Evolutionary conservation across 768 basidiomycete species (phyloP), one percentile per base, ranked within the genome.

Genomic region (Xerocomellus dryophilus): DNA sequence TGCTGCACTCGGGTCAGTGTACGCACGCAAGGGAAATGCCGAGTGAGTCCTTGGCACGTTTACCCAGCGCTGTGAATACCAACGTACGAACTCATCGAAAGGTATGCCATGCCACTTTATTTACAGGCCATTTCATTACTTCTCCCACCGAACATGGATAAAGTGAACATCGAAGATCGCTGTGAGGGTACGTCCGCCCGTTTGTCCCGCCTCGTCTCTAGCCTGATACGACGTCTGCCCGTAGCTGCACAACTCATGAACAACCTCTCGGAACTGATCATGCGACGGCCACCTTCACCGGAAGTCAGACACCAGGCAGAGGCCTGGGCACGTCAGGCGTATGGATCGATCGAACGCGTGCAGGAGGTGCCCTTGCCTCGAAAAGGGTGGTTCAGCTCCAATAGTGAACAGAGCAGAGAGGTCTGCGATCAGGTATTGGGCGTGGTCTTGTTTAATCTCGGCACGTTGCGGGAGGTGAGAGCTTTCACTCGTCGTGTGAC

Each of bases 101-200:
- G 86, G 21, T 84, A 79, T 58, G 85, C 87, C 0, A 72, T 84
- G 61, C 79, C 81, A 3, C 74, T 88, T 6, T 88, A 88, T 66
- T 72, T 86, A 10, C 84, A 84, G 56, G 83, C 85, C 8, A 76
- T 85, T 42, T 80, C 81, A 0, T 70, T 87, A 20, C 75, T 88
- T 43, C 72, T 86, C 15, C 83, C 82, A 4, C 68, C 74, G 0
- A 58, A 61, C 17, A 47, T 47, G 54, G 65, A 68, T 41, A 57
- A 61, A 14, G 65, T 69, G 12, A 60, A 61, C 15, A 27, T 69
- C 2, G 80, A 83, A 54, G 81, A 86, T 55, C 74, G 74, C 47
- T 89, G 87, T 62, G 73, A 82, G 71, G 85, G 85, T 85, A 50
- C 25, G 70, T 56, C 36, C n/a, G 5, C 29, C 14, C 10, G 8